A percentile compares a stretch with the other conserved stretches of the same genome.
Evolutionary conservation across 495 filamentous ascomycete genomes (phyloP).

Genomic region (Penicillium paradoxum): DNA sequence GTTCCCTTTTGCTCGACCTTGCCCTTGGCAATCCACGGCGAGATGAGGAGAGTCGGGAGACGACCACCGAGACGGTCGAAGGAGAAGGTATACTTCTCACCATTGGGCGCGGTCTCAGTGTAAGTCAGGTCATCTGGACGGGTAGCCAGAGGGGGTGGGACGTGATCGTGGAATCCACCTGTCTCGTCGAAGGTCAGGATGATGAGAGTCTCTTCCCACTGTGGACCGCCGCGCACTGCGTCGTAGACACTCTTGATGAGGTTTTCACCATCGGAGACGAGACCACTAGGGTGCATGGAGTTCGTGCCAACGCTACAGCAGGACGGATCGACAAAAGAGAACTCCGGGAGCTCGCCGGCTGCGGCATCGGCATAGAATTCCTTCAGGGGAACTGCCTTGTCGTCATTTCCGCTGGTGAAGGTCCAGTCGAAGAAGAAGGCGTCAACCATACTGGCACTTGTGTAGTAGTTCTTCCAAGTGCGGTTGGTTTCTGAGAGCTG

Average conservation of each 20-base stretch:
- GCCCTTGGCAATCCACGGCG: slow-evolving; percentile 42
- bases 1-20: slow-evolving; percentile 44
- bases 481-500: slow-evolving; percentile 38
- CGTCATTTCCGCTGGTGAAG: slow-evolving; percentile 24
- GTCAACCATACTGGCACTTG: slow-evolving; percentile 29
- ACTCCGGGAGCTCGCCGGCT: slow-evolving; percentile 37
- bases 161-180: slow-evolving; percentile 49
- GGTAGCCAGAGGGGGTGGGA: slow-evolving; percentile 39
- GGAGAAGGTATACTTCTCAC: slow-evolving; percentile 38
- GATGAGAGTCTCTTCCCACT: slow-evolving; percentile 45
- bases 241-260: slow-evolving; percentile 50
- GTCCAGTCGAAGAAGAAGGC: slow-evolving; percentile 43
- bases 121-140: slow-evolving; percentile 39
- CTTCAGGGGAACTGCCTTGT: slow-evolving; percentile 27
- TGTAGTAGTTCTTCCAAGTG: slow-evolving; percentile 49
- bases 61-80: slow-evolving; percentile 48
- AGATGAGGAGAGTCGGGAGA: slow-evolving; percentile 47
- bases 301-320: slow-evolving; percentile 45
- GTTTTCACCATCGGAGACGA: slow-evolving; percentile 42
- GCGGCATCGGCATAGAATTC: slow-evolving; percentile 37
- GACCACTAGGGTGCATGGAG: slow-evolving; percentile 45
- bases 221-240: slow-evolving; percentile 38
- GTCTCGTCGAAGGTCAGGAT: slow-evolving; percentile 49
- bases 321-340: slow-evolving; percentile 49
- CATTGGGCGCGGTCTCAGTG: slow-evolving; percentile 38